Evolutionary conservation across 306 rosid species (phyloP).

Genomic region (Vigna nakashimae): DNA sequence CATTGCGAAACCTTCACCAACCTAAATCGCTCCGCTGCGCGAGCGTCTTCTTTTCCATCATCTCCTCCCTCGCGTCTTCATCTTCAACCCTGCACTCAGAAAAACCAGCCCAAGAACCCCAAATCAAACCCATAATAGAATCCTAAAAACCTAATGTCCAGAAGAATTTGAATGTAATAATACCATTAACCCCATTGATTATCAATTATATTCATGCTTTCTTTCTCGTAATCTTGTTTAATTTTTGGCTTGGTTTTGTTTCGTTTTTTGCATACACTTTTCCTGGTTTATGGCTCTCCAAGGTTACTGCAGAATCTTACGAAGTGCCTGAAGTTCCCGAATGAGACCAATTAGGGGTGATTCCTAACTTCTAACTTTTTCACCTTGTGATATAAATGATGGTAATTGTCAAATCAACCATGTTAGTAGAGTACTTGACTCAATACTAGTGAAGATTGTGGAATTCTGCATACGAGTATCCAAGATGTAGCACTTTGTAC

Average conservation of each 20-base stretch:
- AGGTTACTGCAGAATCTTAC: neutral
- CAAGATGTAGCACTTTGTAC: neutral
- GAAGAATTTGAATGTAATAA: conserved; percentile 55
- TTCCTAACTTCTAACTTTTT: neutral
- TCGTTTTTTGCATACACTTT: conserved; percentile 44
- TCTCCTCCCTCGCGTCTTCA: no score
- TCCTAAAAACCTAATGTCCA: conserved; percentile 38
- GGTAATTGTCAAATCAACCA: conserved; percentile 38
- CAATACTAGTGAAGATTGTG: neutral
- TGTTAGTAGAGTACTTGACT: conserved; percentile 19
- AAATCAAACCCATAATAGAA: no score
- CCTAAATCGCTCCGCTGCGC: no score
- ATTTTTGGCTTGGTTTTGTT: neutral
- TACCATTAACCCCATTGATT: neutral
- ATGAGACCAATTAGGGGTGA: neutral
- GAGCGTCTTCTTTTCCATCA: no score
- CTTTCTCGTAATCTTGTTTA: conserved; percentile 7
- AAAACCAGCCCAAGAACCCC: no score
- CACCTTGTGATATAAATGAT: conserved; percentile 40
- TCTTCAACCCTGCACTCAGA: no score
- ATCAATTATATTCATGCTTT: neutral
- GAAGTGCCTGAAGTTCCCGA: neutral
- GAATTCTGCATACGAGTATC: conserved; percentile 4
- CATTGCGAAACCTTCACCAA: no score
- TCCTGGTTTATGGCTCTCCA: conserved; percentile 30